Evolutionary conservation across 1,284 basidiomycete species (phyloP), one percentile per base, ranked within the genome.

Genomic region (Phlebopus sp.): DNA sequence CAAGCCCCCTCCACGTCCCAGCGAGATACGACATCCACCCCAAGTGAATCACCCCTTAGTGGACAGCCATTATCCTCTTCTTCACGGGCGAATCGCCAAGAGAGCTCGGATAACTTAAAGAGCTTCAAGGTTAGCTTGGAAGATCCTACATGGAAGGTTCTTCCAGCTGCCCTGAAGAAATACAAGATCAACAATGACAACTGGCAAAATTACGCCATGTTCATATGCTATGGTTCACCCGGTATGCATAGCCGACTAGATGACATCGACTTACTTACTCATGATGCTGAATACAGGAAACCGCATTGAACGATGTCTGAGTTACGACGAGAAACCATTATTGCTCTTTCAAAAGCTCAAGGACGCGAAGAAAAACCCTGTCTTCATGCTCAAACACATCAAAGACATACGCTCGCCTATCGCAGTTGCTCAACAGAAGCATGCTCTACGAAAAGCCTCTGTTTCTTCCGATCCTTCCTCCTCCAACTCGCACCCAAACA

Each of bases 151-250:
- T 96, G 91, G 86, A 97, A 97, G 63, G 96, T 99, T 14, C 74
- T 99, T 14, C 96, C 97, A 0, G 95, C 96, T 0, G 97, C 97
- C 14, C 75, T 99, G 55, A 97, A 97, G 73, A 98, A 98, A 70
- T 99, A 99, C 71, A 93, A 93, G 66, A 98, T 99, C 70, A 88
- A 95, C 64, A 95, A 95, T 63, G 97, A 99, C 59, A 95, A 94
- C 67, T 99, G 96, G 95, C 88, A 92, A 74, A 89, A 92, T 62
- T 99, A 99, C 72, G 97, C 96, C 19, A 88, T 99, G 81, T 99
- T 99, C 70, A 98, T 99, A 56, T 98, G 95, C 62, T 97, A 95
- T 67, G 95, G 92, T 13, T 86, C 88, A 51, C 79, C 92, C 42
- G 90, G 92, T 92, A 62, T 59, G 78, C 69, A 19, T 46, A 17